Evolutionary conservation across 768 basidiomycete species (phyloP).

Genomic region (Leucosporidium scottii): DNA sequence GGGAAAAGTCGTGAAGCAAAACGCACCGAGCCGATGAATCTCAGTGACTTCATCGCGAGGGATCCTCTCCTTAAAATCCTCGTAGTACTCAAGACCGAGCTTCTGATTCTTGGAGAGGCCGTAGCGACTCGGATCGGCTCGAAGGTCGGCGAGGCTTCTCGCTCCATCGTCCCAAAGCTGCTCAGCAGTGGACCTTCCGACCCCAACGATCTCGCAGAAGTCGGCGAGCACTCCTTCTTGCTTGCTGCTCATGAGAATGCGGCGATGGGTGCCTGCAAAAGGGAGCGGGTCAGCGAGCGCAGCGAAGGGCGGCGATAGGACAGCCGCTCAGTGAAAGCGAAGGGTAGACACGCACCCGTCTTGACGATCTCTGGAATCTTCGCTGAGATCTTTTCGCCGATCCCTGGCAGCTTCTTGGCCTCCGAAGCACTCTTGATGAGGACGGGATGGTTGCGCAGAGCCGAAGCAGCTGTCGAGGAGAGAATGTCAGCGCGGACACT

Average conservation of each 20-base stretch:
- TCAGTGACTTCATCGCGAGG: constrained; percentile 41
- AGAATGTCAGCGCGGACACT: no score
- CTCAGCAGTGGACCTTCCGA: neutral
- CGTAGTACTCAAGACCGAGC: constrained; percentile 42
- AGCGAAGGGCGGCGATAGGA: no score
- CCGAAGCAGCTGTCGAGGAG: neutral
- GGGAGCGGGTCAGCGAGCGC: constrained; percentile 8
- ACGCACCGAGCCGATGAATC: constrained; percentile 32
- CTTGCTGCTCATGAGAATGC: neutral
- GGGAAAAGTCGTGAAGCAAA: no score
- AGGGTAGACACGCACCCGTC: neutral
- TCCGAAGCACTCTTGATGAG: neutral
- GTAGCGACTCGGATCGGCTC: neutral
- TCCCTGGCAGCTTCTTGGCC: neutral
- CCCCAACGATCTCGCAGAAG: neutral
- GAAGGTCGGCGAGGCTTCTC: constrained; percentile 8
- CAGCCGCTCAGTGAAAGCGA: no score
- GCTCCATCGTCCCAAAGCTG: constrained; percentile 4
- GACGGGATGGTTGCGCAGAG: neutral
- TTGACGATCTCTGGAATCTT: neutral
- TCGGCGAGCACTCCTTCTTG: neutral
- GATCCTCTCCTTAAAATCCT: constrained; percentile 42
- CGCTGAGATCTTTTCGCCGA: neutral
- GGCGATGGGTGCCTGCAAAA: constrained; percentile 2
- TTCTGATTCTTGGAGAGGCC: neutral